Evolutionary conservation across 140 eudicot genomes (phyloP), one percentile per base, ranked within the genome.

Genomic region (Artemisia princeps): DNA sequence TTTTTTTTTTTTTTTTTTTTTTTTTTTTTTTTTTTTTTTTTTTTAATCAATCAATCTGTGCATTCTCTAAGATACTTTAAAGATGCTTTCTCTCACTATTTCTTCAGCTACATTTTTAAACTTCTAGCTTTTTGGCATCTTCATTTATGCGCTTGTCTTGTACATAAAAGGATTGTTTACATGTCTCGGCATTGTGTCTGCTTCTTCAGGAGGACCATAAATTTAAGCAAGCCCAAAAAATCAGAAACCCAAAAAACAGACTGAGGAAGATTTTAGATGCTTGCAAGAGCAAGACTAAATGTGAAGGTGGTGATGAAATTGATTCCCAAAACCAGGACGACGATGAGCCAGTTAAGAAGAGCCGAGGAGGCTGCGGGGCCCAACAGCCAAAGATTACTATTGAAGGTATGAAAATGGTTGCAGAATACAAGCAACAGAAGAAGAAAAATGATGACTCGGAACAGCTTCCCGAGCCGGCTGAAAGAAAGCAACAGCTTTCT

Each of bases 361-460:
- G 80, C 24, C 79, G 96, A 72, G 96, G 98, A 50, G 98, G 96
- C 46, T 88, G 98, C 74, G 96, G 98, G 44, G 96, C 98, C 40
- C 98, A 85, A 74, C 98, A 87, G 77, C 98, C 98, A 24, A 86
- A 89, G 75, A 83, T 92, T 60, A 79, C 92, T 24, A 83, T 92
- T 76, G 98, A 92, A 76, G 98, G 98, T 59, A 88, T 92, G 96
- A 88, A 85, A 67, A 85, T 92, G 84, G 82, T 85, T 72, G 98
- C 98, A 60, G 95, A 92, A 70, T 92, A 88, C 89, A 92, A 85
- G 77, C 67, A 71, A 60, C 87, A 81, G 52, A 92, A 92, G 83
- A 92, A 92, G 83, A 88, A 85, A 78, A 84, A 40, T 71, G 96
- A 88, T 64, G 98, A 92, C 60, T 68, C 82, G 33, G 94, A 92